These are phyloP conservation scores for Fusarium irregulare DNA, from an alignment of 2,329 filamentous ascomycete genomes.

Conservation along the genomic window DNA sequence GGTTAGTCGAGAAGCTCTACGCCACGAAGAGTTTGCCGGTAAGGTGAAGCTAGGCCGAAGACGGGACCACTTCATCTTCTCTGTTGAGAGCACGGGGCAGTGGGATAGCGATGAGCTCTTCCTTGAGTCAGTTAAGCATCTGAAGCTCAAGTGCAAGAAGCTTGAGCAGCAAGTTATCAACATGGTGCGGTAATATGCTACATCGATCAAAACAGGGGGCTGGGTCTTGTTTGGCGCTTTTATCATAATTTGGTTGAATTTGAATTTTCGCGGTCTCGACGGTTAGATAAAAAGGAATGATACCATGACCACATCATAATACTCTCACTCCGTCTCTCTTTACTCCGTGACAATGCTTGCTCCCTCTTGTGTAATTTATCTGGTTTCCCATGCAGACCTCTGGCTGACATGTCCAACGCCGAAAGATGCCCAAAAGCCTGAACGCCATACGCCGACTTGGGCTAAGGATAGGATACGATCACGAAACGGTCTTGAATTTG, in stretches of 20 bases:
- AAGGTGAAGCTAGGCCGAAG: slow-evolving; percentile 94
- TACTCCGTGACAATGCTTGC: slow-evolving; percentile 46
- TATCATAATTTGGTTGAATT: slow-evolving; percentile 37
- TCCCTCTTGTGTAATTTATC: slow-evolving; percentile 33
- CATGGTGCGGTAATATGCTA: slow-evolving; percentile 64
- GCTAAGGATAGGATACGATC: slow-evolving; percentile 16
- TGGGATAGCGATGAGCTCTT: slow-evolving; percentile 95
- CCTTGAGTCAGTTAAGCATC: slow-evolving; percentile 83
- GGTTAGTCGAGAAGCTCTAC: slow-evolving; percentile 90
- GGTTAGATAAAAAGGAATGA: slow-evolving; percentile 51
- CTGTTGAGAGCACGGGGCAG: slow-evolving; percentile 93
- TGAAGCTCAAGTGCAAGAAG: slow-evolving; percentile 85
- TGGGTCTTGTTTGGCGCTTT: slow-evolving; percentile 39
- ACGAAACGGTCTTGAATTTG: slow-evolving; percentile 54
- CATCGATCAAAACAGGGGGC: slow-evolving; percentile 23
- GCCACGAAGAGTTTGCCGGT: slow-evolving; percentile 91
- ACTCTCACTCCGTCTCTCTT: slow-evolving; percentile 16
- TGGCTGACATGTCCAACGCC: slow-evolving; percentile 43
- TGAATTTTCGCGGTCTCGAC: slow-evolving; percentile 39
- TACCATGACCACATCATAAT: slow-evolving; percentile 49
- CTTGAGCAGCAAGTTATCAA: slow-evolving; percentile 77
- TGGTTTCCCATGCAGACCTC: slow-evolving; percentile 12
- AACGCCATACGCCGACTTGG: slow-evolving; percentile 32
- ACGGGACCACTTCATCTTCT: slow-evolving; percentile 97
- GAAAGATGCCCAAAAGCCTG: slow-evolving; percentile 41